Conservation (phyloP, 108 stramenopile species). For the Skeletonema costatum region DNA sequence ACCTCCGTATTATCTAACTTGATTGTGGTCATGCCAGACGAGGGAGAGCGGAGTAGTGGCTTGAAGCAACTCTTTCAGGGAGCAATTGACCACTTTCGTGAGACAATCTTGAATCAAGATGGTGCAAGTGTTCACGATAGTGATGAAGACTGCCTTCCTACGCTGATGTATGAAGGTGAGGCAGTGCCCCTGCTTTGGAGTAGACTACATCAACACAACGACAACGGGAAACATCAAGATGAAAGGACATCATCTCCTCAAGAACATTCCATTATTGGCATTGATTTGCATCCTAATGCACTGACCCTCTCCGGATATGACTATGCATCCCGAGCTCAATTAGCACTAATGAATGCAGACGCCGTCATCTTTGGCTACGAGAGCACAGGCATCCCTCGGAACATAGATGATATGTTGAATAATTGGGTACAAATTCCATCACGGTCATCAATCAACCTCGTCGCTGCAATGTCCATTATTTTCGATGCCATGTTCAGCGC, state of each 20-base stretch:
- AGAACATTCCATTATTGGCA: constrained; percentile 13
- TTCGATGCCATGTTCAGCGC: constrained; percentile 22
- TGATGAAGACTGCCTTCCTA: constrained; percentile 8
- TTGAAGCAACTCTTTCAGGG: constrained; percentile 19
- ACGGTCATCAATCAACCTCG: constrained; percentile 50
- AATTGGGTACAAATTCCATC: constrained; percentile 46
- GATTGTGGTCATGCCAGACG: constrained; percentile 26
- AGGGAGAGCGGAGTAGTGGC: neutral
- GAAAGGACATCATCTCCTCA: neutral
- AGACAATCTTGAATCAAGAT: constrained; percentile 11
- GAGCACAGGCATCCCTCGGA: constrained; percentile 43
- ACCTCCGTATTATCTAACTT: constrained; percentile 13
- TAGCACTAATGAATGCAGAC: constrained; percentile 9
- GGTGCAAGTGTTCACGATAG: neutral
- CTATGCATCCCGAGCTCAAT: constrained; percentile 13
- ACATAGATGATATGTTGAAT: constrained; percentile 9
- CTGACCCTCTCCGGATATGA: constrained; percentile 32
- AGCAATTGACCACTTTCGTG: constrained; percentile 36
- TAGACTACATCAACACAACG: neutral
- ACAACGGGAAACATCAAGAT: neutral
- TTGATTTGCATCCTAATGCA: constrained; percentile 46
- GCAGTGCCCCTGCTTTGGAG: neutral
- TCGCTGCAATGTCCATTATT: constrained; percentile 51
- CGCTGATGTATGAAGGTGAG: constrained; percentile 26
- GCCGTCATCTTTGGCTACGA: constrained; percentile 50